Evolutionary conservation across 257 asterid species (phyloP), one percentile per base, ranked within the genome.

Genomic region (Nemophila menziesii): DNA sequence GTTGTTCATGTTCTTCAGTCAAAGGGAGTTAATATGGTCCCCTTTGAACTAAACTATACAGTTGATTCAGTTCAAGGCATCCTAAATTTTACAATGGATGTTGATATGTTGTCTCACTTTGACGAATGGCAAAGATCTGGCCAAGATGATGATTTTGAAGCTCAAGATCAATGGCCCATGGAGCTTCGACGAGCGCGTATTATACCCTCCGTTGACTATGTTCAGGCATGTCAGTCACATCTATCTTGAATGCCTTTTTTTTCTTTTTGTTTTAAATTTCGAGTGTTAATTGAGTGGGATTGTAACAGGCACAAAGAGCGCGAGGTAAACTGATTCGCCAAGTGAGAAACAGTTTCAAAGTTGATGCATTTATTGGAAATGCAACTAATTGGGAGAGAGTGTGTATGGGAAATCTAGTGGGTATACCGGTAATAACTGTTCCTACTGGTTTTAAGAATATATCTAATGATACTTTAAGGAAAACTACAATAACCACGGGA

Each of bases 141-240:
- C 55, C 56, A 48, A 60, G 98, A 90, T 57, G 92, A 81, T 48
- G 78, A 78, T 27, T 90, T 64, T 39, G 98, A 90, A 75, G 94
- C 86, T 66, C 93, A 84, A 62, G 92, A 90, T 49, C 98, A 90
- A 40, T 90, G 98, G 98, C 98, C 98, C 21, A 62, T 73, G 56
- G 93, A 90, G 58, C 92, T 90, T 54, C 85, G 86, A 1, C 74
- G 92, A 22, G 96, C 94, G 43, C 92, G 94, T 34, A 92, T 81
- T n/a, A 24, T 90, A 33, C 74, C 96, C 37, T 94, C 96, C 2
- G 94, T 90, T 5, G 98, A 85, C 60, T 90, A 78, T 58, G 43
- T 90, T 50, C 98, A 90, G 73, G n/a, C n/a, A n/a, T n/a, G n/a
- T n/a, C n/a, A n/a, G n/a, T n/a, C n/a, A n/a, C n/a, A n/a, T n/a